Percentiles rank a stretch among this genome's conserved stretches.
phyloP scores from a whole-genome alignment of 768 basidiomycete species.

The Rhodosporidiobolus sp. region DNA sequence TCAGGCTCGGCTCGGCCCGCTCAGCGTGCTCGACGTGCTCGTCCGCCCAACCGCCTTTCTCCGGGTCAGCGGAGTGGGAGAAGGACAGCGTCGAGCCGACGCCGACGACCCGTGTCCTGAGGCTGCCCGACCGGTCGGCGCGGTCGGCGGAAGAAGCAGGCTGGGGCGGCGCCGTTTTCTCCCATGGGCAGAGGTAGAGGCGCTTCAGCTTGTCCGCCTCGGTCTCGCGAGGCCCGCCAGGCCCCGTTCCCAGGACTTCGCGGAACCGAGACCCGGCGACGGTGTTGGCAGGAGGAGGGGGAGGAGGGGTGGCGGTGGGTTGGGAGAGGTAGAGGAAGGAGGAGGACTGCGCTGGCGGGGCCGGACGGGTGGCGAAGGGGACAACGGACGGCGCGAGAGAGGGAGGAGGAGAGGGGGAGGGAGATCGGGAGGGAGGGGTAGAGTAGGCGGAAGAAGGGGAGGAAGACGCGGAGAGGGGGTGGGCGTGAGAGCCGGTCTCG shows the following conservation, averaged over 20 bases:
- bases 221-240: not conserved
- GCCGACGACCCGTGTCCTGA: not conserved
- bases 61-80: not conserved
- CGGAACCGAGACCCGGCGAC: not conserved
- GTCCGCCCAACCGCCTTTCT: not conserved
- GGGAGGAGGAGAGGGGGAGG: not conserved
- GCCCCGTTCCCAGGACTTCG: no score
- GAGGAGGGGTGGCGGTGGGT: no score
- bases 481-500: not conserved
- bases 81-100: no score
- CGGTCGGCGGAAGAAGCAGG: no score
- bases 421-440: not conserved
- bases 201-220: conserved; percentile 11
- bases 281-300: not conserved
- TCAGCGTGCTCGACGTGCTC: not conserved
- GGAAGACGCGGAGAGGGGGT: not conserved
- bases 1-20: not conserved
- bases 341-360: not conserved
- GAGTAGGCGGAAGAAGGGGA: not conserved
- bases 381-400: not conserved
- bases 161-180: not conserved
- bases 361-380: not conserved
- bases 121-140: not conserved
- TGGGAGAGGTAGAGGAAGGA: not conserved
- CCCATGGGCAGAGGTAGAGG: conserved; percentile 33